phyloP scores from a whole-genome alignment of 441 rosid species.

The Aleurites moluccanus region DNA sequence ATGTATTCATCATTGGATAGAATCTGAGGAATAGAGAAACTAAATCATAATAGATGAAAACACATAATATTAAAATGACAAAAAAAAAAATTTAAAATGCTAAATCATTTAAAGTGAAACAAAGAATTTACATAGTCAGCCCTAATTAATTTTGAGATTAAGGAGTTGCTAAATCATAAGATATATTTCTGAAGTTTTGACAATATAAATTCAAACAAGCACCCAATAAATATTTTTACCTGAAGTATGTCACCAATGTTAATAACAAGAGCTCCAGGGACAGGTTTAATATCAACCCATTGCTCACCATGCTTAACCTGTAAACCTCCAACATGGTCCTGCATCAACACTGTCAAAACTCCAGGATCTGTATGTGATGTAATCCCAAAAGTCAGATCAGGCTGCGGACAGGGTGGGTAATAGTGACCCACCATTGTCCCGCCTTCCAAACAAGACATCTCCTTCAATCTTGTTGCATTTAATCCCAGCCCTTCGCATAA shows the following conservation, averaged over 20 bases:
- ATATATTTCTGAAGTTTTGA: no score
- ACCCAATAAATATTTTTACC: conserved; percentile 24
- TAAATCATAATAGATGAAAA: no score
- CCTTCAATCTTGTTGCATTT: conserved; percentile 29
- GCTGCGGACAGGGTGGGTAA: conserved; percentile 59
- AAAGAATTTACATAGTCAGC: no score
- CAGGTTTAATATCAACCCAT: conserved; percentile 49
- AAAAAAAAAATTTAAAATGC: no score
- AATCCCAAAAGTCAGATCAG: conserved; percentile 49
- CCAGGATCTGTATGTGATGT: conserved; percentile 53
- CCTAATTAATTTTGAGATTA: no score
- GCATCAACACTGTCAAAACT: conserved; percentile 43
- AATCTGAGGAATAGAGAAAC: conserved; percentile 28
- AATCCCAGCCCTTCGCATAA: conserved; percentile 53
- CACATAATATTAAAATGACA: no score
- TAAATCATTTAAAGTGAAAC: no score
- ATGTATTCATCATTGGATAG: conserved; percentile 54
- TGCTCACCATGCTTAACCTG: conserved; percentile 41
- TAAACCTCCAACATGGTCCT: conserved; percentile 47
- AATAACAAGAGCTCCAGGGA: conserved; percentile 50
- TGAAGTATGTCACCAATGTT: conserved; percentile 53
- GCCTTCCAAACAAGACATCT: conserved; percentile 38
- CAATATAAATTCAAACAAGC: no score
- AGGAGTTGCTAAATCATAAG: no score
- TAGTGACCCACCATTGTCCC: conserved; percentile 51